Conservation (phyloP, 352 stramenopile species). For the Phytophthora brassicae region DNA sequence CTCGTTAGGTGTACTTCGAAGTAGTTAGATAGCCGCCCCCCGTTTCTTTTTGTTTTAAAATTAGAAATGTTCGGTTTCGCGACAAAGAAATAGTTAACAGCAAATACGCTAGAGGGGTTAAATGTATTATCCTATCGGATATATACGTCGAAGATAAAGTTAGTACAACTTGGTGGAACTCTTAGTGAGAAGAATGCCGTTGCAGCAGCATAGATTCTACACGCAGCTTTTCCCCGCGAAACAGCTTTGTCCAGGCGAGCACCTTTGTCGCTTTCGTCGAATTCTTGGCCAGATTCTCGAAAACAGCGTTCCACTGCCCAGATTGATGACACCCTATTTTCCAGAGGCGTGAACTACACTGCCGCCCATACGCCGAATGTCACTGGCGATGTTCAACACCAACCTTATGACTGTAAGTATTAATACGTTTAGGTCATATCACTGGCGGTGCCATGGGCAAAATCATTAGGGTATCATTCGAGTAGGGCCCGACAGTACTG, state of each 20-base stretch:
- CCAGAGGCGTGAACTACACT: conserved; percentile 93
- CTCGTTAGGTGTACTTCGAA: no score
- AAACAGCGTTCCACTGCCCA: conserved; percentile 98
- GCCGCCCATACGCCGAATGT: conserved; percentile 98
- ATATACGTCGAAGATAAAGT: no score
- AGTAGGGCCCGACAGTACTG: conserved; percentile 99
- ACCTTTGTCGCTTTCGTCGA: conserved; percentile 98
- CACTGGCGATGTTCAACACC: conserved; percentile 96
- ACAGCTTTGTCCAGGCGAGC: conserved; percentile 98
- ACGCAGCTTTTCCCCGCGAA: conserved; percentile 98
- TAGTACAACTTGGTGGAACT: conserved; percentile 99
- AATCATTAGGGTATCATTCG: conserved; percentile 99
- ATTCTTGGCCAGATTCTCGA: conserved; percentile 98
- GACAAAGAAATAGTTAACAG: no score
- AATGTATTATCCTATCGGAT: no score
- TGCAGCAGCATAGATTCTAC: conserved; percentile 95
- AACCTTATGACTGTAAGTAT: conserved; percentile 99
- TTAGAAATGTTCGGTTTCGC: no score
- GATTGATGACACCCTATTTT: conserved; percentile 97
- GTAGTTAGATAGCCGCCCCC: no score
- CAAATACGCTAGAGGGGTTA: no score
- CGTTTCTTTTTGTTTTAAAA: not conserved
- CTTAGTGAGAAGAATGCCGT: conserved; percentile 98
- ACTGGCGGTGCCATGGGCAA: conserved; percentile 97
- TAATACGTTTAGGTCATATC: conserved; percentile 99